Base-by-base conservation (phyloP, 2,329 filamentous ascomycete genomes). In the Arachnomyces sp. region DNA sequence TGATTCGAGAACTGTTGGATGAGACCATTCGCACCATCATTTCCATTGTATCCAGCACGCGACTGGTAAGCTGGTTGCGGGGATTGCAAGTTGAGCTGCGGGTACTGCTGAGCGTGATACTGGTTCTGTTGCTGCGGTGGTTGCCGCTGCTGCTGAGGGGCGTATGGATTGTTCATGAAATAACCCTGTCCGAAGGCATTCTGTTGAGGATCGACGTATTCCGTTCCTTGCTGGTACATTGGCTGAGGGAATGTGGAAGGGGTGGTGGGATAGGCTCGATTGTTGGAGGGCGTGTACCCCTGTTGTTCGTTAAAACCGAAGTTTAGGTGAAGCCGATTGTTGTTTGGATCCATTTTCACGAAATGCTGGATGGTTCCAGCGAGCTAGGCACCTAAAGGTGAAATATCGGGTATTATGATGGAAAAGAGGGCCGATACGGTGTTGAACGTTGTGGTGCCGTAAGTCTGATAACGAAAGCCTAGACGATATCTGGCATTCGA, bases 1-100 rank as follows among this genome's bases (percentile, higher is more conserved):
- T 96, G 90, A 65, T 95, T 88, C 43, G 90, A 93, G 65, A 96
- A 94, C 63, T 98, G 92, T 61, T 95, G 87, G 45, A 89, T 88
- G 34, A 96, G 76, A 21, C 88, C 89, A 54, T 87, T 92, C 53
- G 90, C 93, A 52, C 83, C 84, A 58, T 95, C 88, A 56, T 86
- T 87, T 59, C 70, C 77, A 68, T 62, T 63, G 52, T 73, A 74
- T 55, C 41, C 37, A 34, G 63, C 65, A 48, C 68, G 69, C 40
- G 63, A 63, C 50, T 65, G 57, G 55, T 78, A 78, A 44, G 71
- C 66, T 39, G 69, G 62, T 48, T 77, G 74, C 36, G 72, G 72
- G 34, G 75, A 71, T 52, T 74, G 75, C 49, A 78, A 68, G 54
- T 70, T 71, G 49, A 62, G 59, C 44, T 66, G 67, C 48, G 69